These are phyloP conservation scores for Oemleria cerasiformis DNA, from an alignment of 306 rosid species.

Conservation along the genomic window DNA sequence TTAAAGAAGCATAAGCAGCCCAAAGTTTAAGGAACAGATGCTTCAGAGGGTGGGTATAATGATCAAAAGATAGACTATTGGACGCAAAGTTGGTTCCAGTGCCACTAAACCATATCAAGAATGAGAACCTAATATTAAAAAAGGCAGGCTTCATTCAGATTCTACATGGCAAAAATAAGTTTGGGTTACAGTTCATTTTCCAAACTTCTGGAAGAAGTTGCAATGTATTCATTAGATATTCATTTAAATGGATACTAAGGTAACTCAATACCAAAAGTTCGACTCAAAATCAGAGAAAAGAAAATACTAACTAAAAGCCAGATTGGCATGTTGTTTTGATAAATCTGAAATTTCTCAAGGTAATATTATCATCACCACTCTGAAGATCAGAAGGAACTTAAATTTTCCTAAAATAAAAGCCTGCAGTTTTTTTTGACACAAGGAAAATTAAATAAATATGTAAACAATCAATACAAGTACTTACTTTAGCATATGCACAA, in stretches of 20 bases:
- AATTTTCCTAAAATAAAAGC: neutral
- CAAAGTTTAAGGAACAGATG: too few relatives aligned
- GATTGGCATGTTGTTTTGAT: neutral
- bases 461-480: constrained; percentile 23
- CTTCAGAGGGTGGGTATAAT: too few relatives aligned
- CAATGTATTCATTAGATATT: neutral
- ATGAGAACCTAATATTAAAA: neutral
- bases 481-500: constrained; percentile 67
- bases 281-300: neutral
- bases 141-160: neutral
- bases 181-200: neutral
- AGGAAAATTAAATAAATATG: neutral
- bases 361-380: neutral
- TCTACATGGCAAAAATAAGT: too few relatives aligned
- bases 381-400: neutral
- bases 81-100: neutral
- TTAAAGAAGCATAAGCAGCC: too few relatives aligned
- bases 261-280: neutral
- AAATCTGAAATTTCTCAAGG: neutral
- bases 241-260: neutral
- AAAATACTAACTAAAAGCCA: neutral
- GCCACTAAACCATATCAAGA: neutral
- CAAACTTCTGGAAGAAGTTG: neutral
- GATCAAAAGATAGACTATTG: neutral
- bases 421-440: neutral